phyloP scores from a whole-genome alignment of 2,329 filamentous ascomycete species.

The Aspergillus proliferans region DNA sequence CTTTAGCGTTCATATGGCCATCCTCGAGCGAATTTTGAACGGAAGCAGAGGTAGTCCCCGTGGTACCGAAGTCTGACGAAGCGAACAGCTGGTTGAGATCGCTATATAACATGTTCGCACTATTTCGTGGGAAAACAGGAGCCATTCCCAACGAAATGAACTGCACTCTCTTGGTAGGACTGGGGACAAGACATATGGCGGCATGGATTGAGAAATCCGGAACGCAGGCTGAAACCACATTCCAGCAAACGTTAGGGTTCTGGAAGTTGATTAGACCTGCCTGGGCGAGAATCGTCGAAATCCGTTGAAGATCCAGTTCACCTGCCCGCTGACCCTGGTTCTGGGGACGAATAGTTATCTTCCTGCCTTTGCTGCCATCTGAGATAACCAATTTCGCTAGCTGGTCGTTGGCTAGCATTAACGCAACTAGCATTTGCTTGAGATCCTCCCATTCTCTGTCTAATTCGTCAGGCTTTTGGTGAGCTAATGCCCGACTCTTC shows the following conservation, averaged over 20 bases:
- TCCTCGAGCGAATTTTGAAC: conserved; percentile 24
- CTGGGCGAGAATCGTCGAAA: conserved; percentile 57
- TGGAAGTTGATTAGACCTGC: conserved; percentile 55
- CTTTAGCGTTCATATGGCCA: conserved; percentile 46
- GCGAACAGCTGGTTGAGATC: conserved; percentile 72
- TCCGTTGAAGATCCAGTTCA: conserved; percentile 22
- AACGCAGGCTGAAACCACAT: conserved; percentile 62
- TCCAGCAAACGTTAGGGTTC: conserved; percentile 54
- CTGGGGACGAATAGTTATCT: conserved; percentile 26
- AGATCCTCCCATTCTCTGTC: conserved; percentile 62
- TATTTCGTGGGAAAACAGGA: conserved; percentile 53
- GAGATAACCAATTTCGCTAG: conserved; percentile 54
- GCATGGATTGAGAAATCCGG: conserved; percentile 59
- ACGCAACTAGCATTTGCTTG: conserved; percentile 51
- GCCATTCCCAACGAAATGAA: conserved; percentile 74
- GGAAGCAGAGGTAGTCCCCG: conserved; percentile 42
- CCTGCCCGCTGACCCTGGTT: not conserved
- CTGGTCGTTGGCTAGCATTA: conserved; percentile 65
- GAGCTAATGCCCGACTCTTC: conserved; percentile 62
- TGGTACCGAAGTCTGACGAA: conserved; percentile 67
- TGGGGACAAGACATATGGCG: conserved; percentile 63
- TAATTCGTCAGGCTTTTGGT: conserved; percentile 47
- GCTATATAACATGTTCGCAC: conserved; percentile 64
- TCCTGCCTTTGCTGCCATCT: conserved; percentile 42
- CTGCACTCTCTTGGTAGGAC: conserved; percentile 65